Conservation (phyloP, 106 monocot species). For the Amphibolis antarctica region DNA sequence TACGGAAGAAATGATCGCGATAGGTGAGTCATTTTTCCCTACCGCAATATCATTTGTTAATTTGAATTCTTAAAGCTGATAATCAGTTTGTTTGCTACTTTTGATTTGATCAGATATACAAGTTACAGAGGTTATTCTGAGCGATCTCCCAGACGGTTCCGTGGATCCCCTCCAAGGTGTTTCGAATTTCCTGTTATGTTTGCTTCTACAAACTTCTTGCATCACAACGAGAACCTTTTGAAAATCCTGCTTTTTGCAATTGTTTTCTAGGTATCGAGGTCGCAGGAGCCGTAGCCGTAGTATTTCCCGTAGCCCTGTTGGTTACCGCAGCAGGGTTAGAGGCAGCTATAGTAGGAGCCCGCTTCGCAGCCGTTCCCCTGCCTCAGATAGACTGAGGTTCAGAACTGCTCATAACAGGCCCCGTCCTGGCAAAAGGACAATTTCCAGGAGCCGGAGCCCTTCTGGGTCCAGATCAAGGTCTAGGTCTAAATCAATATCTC, state of each 20-base stretch:
- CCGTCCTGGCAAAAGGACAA: conserved; percentile 3
- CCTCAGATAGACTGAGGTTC: conserved; percentile 20
- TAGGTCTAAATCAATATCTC: conserved; percentile 23
- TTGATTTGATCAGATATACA: conserved; percentile 27
- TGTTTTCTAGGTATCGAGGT: conserved; percentile 7
- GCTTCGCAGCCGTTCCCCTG: conserved; percentile 42
- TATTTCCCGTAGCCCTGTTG: conserved; percentile 62
- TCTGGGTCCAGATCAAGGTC: conserved; percentile 21
- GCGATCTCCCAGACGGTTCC: conserved; percentile 63
- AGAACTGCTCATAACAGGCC: neutral
- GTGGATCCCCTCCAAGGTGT: conserved; percentile 44
- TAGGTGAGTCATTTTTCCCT: conserved; percentile 23
- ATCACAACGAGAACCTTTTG: too few relatives aligned
- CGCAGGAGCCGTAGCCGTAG: conserved; percentile 68
- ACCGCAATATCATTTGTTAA: neutral
- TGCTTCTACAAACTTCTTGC: too few relatives aligned
- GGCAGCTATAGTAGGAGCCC: too few relatives aligned
- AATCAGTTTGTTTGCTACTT: neutral
- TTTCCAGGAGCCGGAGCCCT: conserved; percentile 53
- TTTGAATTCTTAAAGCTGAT: neutral
- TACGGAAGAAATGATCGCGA: conserved; percentile 66
- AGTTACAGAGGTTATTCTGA: conserved; percentile 68
- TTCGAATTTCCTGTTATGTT: neutral
- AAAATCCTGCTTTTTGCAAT: too few relatives aligned
- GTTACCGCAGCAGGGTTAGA: too few relatives aligned